These are phyloP conservation scores for Eimeria maxima DNA, from an alignment of 169 alveolate genomes.

Conservation along the genomic window DNA sequence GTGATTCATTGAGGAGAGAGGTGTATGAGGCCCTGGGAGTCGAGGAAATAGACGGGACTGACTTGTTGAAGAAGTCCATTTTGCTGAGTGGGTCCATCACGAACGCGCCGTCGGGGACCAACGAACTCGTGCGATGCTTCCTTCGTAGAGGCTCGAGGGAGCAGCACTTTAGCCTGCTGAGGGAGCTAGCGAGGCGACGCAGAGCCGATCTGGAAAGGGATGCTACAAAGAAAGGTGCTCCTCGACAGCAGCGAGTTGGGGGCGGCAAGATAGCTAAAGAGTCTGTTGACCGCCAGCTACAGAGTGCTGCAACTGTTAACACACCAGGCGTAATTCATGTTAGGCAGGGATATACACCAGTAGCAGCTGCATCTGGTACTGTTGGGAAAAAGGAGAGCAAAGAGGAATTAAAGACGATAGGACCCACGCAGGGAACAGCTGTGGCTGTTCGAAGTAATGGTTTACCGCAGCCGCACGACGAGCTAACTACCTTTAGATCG, in stretches of 20 bases:
- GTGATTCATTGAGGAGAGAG: constrained; percentile 14
- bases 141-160: constrained; percentile 50
- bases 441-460: background rate
- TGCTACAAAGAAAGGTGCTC: background rate
- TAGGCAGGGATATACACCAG: background rate
- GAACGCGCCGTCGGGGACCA: constrained; percentile 50
- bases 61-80: background rate
- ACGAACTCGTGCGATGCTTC: constrained; percentile 59
- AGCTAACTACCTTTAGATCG: constrained; percentile 48
- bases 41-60: background rate
- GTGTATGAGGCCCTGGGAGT: constrained; percentile 57
- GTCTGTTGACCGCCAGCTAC: background rate
- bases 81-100: constrained; percentile 5
- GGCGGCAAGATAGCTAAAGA: background rate
- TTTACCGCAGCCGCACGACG: constrained; percentile 26
- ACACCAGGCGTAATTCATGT: background rate
- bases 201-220: constrained; percentile 58
- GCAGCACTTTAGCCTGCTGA: constrained; percentile 30
- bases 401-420: background rate
- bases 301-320: background rate
- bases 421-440: background rate
- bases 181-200: constrained; percentile 57
- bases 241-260: background rate
- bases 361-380: background rate
- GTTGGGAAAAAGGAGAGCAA: background rate